Evolutionary conservation across 352 stramenopile species (phyloP).

Genomic region (Phytophthora pseudosyringae): DNA sequence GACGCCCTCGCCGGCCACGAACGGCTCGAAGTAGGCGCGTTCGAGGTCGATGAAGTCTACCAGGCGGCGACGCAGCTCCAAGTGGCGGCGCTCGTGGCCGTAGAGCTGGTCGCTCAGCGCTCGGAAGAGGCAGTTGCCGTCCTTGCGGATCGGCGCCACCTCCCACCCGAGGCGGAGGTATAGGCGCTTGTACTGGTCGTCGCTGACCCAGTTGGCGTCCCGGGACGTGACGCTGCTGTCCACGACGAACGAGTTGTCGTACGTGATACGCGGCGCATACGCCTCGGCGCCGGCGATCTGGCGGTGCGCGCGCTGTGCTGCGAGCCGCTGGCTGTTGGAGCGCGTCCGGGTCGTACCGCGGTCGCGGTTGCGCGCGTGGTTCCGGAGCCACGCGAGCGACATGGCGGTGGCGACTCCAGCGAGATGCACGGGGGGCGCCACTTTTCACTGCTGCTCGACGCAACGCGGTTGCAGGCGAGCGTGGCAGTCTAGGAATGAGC

Average conservation of each 20-base stretch:
- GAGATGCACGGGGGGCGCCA: conserved; percentile 17
- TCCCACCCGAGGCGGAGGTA: conserved; percentile 49
- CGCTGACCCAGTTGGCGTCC: conserved; percentile 47
- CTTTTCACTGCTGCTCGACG: conserved; percentile 16
- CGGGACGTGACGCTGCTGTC: conserved; percentile 36
- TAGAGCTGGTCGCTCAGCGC: conserved; percentile 72
- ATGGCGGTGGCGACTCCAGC: conserved; percentile 20
- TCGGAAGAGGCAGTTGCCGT: conserved; percentile 70
- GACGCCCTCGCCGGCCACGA: conserved; percentile 43
- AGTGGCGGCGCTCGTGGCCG: conserved; percentile 47
- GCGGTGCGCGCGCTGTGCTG: conserved; percentile 32
- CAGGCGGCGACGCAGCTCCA: conserved; percentile 53
- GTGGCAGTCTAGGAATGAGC: conserved; percentile 34
- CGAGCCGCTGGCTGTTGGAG: conserved; percentile 33
- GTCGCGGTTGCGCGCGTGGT: conserved; percentile 38
- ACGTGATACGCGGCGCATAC: conserved; percentile 35
- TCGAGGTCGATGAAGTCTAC: conserved; percentile 65
- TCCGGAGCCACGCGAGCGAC: conserved; percentile 45
- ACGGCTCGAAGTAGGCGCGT: conserved; percentile 48
- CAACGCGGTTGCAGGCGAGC: conserved; percentile 30
- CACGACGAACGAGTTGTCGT: conserved; percentile 40
- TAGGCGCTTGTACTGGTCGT: conserved; percentile 54
- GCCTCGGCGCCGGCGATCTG: conserved; percentile 29
- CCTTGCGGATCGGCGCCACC: conserved; percentile 43
- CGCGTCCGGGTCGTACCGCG: conserved; percentile 24